Evolutionary conservation across 2,329 filamentous ascomycete genomes (phyloP).

Genomic region (Fusarium falciforme): DNA sequence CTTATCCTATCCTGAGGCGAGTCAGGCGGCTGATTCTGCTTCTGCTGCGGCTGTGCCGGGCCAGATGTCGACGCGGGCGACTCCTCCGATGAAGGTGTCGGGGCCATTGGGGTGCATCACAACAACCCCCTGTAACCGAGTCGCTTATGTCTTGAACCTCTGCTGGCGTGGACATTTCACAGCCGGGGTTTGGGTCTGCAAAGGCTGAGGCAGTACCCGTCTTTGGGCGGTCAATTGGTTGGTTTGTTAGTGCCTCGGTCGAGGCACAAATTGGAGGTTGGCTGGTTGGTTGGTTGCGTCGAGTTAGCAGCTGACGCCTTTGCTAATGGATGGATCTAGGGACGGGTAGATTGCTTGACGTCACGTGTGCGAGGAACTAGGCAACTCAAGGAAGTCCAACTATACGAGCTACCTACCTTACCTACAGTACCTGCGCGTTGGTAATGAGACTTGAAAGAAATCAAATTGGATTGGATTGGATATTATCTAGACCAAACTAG

Average conservation of each 20-base stretch:
- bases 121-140: constrained; percentile 14
- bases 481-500: not conserved
- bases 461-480: not conserved
- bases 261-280: not conserved
- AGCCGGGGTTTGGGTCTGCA: not conserved
- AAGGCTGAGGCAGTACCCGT: constrained; percentile 1
- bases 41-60: constrained; percentile 25
- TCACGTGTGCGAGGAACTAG: constrained; percentile 36
- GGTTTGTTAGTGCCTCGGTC: constrained; percentile 2
- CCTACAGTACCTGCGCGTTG: not conserved
- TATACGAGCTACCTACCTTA: not conserved
- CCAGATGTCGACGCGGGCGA: constrained; percentile 41
- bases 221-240: not conserved
- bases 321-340: not conserved
- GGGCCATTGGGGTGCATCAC: constrained; percentile 45
- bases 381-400: not conserved
- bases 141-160: constrained; percentile 2
- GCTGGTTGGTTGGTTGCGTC: not conserved
- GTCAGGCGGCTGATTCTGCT: constrained; percentile 24
- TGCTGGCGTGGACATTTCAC: constrained; percentile 11
- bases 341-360: constrained; percentile 28
- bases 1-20: constrained; percentile 46
- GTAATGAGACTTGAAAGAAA: not conserved
- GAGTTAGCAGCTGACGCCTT: not conserved
- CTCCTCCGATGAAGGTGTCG: constrained; percentile 47